These are phyloP conservation scores for Ophiostoma sp. DNA, from an alignment of 2,329 filamentous ascomycete species.

Conservation along the genomic window DNA sequence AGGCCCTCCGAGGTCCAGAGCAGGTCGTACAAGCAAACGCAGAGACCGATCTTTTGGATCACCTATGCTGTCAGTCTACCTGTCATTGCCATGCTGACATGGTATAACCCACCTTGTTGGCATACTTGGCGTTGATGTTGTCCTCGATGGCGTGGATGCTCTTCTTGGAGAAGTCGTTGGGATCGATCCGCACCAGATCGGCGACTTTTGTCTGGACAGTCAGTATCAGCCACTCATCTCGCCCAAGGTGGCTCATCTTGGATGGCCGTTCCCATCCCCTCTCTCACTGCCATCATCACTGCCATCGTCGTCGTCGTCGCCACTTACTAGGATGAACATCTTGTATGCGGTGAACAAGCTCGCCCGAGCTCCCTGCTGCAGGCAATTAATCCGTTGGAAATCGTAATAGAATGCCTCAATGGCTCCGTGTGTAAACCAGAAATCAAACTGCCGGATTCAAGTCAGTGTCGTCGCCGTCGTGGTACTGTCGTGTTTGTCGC, in stretches of 20 bases:
- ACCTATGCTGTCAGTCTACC: conserved; percentile 32
- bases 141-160: conserved; percentile 86
- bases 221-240: background rate
- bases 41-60: conserved; percentile 90
- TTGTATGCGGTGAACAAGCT: conserved; percentile 12
- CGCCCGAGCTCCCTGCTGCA: background rate
- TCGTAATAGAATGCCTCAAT: background rate
- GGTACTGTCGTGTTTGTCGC: conserved; percentile 2
- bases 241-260: background rate
- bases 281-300: background rate
- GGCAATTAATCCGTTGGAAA: background rate
- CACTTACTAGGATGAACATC: conserved; percentile 50
- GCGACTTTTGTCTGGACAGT: conserved; percentile 73
- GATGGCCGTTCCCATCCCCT: background rate
- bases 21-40: conserved; percentile 88
- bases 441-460: background rate
- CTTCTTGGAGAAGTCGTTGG: conserved; percentile 78
- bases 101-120: conserved; percentile 62
- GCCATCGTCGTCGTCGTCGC: background rate
- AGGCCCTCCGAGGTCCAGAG: conserved; percentile 85
- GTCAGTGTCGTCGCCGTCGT: background rate
- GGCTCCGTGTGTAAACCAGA: background rate
- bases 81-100: background rate
- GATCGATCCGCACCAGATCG: conserved; percentile 88
- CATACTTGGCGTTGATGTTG: conserved; percentile 94